phyloP scores from a whole-genome alignment of 345 rosid species.

The Acer campestre region DNA sequence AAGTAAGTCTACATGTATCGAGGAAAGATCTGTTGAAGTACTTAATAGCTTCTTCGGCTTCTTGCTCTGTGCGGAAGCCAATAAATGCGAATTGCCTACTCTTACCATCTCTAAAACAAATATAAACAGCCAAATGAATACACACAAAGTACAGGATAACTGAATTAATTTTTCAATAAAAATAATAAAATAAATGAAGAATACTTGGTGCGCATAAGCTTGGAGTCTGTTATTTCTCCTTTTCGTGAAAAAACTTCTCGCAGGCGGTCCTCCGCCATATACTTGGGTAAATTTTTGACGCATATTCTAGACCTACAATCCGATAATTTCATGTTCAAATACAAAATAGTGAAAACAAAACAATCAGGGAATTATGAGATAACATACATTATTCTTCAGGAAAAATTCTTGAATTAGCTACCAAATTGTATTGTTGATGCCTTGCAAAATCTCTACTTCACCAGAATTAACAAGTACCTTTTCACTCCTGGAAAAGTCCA shows the following conservation, averaged over 20 bases:
- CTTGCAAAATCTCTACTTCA: too few species aligned
- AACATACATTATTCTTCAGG: neutral
- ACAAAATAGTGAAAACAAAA: neutral
- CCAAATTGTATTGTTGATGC: too few species aligned
- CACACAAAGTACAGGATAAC: neutral
- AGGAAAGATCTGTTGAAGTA: constrained; percentile 71
- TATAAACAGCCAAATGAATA: neutral
- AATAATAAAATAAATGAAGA: neutral
- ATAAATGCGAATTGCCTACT: constrained; percentile 93
- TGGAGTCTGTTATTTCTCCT: constrained; percentile 83
- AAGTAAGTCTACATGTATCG: constrained; percentile 59
- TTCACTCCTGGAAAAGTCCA: too few species aligned
- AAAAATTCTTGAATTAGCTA: constrained; percentile 4
- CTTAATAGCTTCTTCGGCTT: constrained; percentile 81
- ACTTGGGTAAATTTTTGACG: constrained; percentile 78
- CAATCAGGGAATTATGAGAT: neutral
- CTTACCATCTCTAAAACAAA: constrained; percentile 65
- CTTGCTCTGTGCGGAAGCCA: constrained; percentile 70
- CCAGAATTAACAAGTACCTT: too few species aligned
- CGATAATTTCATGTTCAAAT: neutral
- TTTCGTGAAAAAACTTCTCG: constrained; percentile 71
- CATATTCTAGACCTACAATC: constrained; percentile 77
- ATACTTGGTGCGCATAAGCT: constrained; percentile 76
- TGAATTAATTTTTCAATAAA: neutral
- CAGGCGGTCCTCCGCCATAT: constrained; percentile 62